Evolutionary conservation across 139 green algal species (phyloP).

Genomic region (Volvox reticuliferus): DNA sequence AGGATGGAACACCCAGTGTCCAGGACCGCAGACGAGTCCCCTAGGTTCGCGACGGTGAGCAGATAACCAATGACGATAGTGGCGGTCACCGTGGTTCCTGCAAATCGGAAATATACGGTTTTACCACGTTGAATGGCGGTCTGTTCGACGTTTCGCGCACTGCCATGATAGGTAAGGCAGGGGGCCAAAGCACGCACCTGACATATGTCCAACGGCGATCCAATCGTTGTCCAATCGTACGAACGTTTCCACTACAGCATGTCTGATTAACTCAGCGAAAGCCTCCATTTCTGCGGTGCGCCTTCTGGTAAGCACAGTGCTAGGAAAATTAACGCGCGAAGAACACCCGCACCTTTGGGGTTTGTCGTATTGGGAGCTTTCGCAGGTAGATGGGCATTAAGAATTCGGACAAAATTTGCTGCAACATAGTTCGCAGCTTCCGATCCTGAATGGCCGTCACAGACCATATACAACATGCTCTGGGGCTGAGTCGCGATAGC

Average conservation of each 20-base stretch:
- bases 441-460: conserved; percentile 57
- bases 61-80: conserved; percentile 75
- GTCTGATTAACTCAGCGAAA: conserved; percentile 32
- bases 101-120: too few species aligned
- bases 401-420: conserved; percentile 28
- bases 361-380: conserved; percentile 4
- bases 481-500: conserved; percentile 33
- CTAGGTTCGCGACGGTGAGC: conserved; percentile 88
- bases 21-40: conserved; percentile 88
- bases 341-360: conserved; percentile 4
- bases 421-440: conserved; percentile 56
- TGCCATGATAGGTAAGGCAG: neutral
- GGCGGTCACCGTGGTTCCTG: conserved; percentile 72
- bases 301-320: neutral
- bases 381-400: conserved; percentile 23
- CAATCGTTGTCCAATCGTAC: conserved; percentile 60
- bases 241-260: conserved; percentile 42
- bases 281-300: conserved; percentile 42
- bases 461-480: conserved; percentile 64
- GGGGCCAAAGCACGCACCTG: conserved; percentile 40
- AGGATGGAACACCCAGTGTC: conserved; percentile 76
- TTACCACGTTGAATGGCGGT: too few species aligned
- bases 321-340: neutral
- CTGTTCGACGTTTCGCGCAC: too few species aligned
- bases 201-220: conserved; percentile 39